Conservation (phyloP, 2,329 filamentous ascomycete species). For the Venturia aucupariae region DNA sequence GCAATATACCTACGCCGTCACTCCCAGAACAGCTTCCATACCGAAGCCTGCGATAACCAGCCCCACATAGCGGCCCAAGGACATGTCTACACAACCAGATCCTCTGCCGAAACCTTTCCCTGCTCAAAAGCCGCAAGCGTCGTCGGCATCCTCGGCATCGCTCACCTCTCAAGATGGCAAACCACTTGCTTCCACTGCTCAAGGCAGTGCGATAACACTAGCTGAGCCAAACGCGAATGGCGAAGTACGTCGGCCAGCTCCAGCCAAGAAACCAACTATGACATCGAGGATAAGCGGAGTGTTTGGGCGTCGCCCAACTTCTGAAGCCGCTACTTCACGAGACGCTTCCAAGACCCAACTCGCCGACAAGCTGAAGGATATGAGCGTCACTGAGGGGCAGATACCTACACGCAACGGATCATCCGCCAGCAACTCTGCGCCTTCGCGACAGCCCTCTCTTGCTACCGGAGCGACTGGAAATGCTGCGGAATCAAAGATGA, state of each 20-base stretch:
- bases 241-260: slow-evolving; percentile 19
- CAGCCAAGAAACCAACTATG: slow-evolving; percentile 32
- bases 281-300: slow-evolving; percentile 34
- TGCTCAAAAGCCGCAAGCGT: slow-evolving; percentile 25
- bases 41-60: background rate
- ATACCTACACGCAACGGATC: slow-evolving; percentile 22
- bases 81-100: slow-evolving; percentile 13
- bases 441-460: background rate
- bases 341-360: slow-evolving; percentile 11
- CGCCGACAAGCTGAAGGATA: slow-evolving; percentile 13
- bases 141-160: slow-evolving; percentile 30
- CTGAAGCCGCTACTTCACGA: slow-evolving; percentile 19
- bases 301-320: slow-evolving; percentile 20
- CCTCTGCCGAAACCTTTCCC: slow-evolving; percentile 13
- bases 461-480: slow-evolving; percentile 16
- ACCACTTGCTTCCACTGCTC: slow-evolving; percentile 17
- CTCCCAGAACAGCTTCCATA: background rate
- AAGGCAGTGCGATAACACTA: slow-evolving; percentile 12
- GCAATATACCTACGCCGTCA: background rate
- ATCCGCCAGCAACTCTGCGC: slow-evolving; percentile 17
- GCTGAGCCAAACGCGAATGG: slow-evolving; percentile 21
- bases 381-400: slow-evolving; percentile 7
- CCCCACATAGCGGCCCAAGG: background rate
- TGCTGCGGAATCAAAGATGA: slow-evolving; percentile 21
- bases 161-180: slow-evolving; percentile 28